A percentile compares a stretch with the other conserved stretches of the same genome.
These are phyloP conservation scores for Pseudocercospora cruenta DNA, from an alignment of 2,329 filamentous ascomycete genomes.

Conservation along the genomic window DNA sequence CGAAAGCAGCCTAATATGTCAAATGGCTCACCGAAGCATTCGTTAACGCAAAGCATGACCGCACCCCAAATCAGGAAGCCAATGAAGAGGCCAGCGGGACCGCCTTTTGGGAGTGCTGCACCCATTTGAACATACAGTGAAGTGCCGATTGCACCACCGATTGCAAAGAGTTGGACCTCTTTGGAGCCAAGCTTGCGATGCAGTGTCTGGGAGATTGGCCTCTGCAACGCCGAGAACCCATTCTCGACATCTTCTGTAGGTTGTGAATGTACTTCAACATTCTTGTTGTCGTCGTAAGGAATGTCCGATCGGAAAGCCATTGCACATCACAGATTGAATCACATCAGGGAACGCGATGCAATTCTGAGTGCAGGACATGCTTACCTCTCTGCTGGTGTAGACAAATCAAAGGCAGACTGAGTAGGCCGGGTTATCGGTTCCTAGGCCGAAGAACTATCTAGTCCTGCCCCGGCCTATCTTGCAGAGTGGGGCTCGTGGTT, in stretches of 20 bases:
- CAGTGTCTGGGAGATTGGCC: slow-evolving; percentile 9
- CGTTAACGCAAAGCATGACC: slow-evolving; percentile 23
- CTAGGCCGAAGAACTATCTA: background rate
- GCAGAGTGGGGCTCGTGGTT: background rate
- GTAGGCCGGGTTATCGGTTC: background rate
- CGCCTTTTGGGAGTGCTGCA: slow-evolving; percentile 34
- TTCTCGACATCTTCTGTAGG: slow-evolving; percentile 10
- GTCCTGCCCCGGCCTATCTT: background rate
- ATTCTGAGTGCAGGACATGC: too few relatives aligned
- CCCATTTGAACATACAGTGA: slow-evolving; percentile 24
- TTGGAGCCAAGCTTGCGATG: slow-evolving; percentile 20
- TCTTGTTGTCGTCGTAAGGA: background rate
- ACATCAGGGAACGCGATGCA: too few relatives aligned
- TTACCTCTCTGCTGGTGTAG: too few relatives aligned
- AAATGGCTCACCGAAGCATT: slow-evolving; percentile 18
- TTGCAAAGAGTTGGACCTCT: slow-evolving; percentile 23
- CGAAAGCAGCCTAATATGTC: background rate
- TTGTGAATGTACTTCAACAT: background rate
- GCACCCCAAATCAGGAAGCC: slow-evolving; percentile 41
- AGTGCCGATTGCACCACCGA: slow-evolving; percentile 23
- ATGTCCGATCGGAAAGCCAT: background rate
- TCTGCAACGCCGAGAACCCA: background rate
- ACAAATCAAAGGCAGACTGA: too few relatives aligned
- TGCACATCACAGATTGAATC: too few relatives aligned
- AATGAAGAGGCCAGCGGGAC: slow-evolving; percentile 48